Evolutionary conservation across 1,139 yeast genomes (phyloP).

Genomic region (Magnusiomyces tetraspermus): DNA sequence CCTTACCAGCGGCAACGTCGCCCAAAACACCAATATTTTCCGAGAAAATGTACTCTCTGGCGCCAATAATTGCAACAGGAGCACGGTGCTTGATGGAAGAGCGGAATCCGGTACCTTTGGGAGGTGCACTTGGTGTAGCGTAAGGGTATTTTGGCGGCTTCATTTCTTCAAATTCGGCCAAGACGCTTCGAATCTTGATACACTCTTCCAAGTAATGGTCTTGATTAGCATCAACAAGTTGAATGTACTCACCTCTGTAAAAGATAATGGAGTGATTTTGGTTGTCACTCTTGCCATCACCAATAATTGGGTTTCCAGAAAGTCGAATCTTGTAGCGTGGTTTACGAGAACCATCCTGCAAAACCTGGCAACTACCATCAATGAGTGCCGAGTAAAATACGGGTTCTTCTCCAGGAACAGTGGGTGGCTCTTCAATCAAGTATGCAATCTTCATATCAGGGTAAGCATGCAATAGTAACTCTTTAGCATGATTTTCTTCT

Average conservation of each 20-base stretch:
- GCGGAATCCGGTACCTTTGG: slow-evolving; percentile 20
- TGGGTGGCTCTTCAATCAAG: slow-evolving; percentile 42
- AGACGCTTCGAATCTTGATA: slow-evolving; percentile 63
- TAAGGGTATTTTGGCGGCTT: slow-evolving; percentile 27
- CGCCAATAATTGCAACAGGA: slow-evolving; percentile 81
- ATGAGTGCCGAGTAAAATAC: slow-evolving; percentile 54
- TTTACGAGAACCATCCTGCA: slow-evolving; percentile 36
- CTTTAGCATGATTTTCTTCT: slow-evolving; percentile 48
- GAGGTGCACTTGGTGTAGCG: slow-evolving; percentile 14
- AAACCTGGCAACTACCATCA: slow-evolving; percentile 41
- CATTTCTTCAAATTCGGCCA: slow-evolving; percentile 70
- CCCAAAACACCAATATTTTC: slow-evolving; percentile 81
- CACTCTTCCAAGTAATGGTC: slow-evolving; percentile 84
- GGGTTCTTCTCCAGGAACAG: slow-evolving; percentile 28
- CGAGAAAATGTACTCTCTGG: slow-evolving; percentile 80
- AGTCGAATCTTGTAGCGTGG: slow-evolving; percentile 49
- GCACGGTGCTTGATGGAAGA: slow-evolving; percentile 29
- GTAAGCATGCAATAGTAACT: slow-evolving; percentile 47
- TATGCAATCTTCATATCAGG: slow-evolving; percentile 56
- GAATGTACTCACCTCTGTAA: slow-evolving; percentile 79
- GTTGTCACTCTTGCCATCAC: slow-evolving; percentile 86
- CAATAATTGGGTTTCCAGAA: slow-evolving; percentile 80
- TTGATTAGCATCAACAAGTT: slow-evolving; percentile 81
- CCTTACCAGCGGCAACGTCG: slow-evolving; percentile 89
- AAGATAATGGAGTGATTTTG: slow-evolving; percentile 72